These are phyloP conservation scores for Fusarium sp. DNA, from an alignment of 2,329 filamentous ascomycete species.

Conservation along the genomic window DNA sequence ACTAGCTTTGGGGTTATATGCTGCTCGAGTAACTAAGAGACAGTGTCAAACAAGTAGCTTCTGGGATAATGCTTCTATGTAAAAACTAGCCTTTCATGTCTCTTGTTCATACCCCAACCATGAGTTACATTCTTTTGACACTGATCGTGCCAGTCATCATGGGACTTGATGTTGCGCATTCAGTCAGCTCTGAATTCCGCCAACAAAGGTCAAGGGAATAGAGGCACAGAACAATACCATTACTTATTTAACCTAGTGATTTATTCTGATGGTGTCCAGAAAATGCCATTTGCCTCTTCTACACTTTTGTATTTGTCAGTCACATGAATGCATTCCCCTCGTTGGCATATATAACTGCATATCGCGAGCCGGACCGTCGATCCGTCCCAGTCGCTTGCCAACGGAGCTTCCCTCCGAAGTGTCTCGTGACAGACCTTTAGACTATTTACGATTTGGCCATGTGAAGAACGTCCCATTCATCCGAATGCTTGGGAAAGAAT, in stretches of 20 bases:
- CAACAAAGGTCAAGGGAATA: not conserved
- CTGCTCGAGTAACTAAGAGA: not conserved
- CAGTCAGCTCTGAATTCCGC: not conserved
- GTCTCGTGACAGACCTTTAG: not conserved
- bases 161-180: constrained; percentile 2
- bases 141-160: constrained; percentile 2
- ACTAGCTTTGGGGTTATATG: not conserved
- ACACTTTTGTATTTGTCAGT: not conserved
- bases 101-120: not conserved
- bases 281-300: constrained; percentile 4
- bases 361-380: constrained; percentile 9
- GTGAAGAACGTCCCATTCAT: not conserved
- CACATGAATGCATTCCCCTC: not conserved
- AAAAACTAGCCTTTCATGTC: not conserved
- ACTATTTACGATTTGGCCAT: not conserved
- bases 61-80: not conserved
- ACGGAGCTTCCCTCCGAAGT: not conserved
- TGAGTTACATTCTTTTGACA: not conserved
- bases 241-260: constrained; percentile 1
- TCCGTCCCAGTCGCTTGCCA: constrained; percentile 16
- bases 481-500: not conserved
- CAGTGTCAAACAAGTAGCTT: not conserved
- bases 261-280: not conserved
- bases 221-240: not conserved
- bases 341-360: constrained; percentile 5